Base-by-base conservation (phyloP, 2,329 filamentous ascomycete species). In the Alternaria infectoria region DNA sequence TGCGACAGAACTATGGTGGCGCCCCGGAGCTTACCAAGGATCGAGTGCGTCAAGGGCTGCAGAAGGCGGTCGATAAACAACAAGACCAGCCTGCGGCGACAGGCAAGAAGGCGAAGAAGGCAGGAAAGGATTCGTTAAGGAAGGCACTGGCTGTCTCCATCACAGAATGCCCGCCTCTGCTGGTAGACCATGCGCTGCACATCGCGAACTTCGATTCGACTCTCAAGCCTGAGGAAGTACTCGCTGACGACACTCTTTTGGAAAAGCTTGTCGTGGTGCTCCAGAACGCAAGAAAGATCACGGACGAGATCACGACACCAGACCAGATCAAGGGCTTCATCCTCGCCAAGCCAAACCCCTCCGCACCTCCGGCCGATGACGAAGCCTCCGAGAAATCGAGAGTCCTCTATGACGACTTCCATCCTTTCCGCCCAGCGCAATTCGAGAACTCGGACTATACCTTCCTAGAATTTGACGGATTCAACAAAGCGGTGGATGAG, bases 401-500 rank as follows among this genome's bases (percentile, higher is more conserved):
- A 11, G 76, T 96, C 6, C 83, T 97, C 2, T 99, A 97, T 74
- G 92, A 97, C 58, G 96, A 99, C 73, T 98, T 97, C 72, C 95
- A 98, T 71, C 96, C 96, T 0, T 98, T 98, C 78, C 84, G 91
- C 43, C 96, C 96, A 0, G 84, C 86, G 21, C 95, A 98, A 70
- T 91, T 97, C 65, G 88, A 90, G 65, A 89, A 93, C 59, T 83
- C 88, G 0, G 82, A 85, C 0, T 87, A 90, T 23, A 86, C 88
- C 4, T 88, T 97, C 15, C 75, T 98, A 12, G 88, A 92, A 57
- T 93, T 94, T 69, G 87, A 93, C 7, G 91, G 90, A 10, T 98
- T 96, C 83, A 97, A 97, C 79, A 91, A 91, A 75, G 96, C 93
- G 0, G 93, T 97, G 0, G 96, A 99, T 76, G 93, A 97, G 70